These are phyloP conservation scores for Podospora fimiseda DNA, from an alignment of 495 filamentous ascomycete genomes.

Conservation along the genomic window DNA sequence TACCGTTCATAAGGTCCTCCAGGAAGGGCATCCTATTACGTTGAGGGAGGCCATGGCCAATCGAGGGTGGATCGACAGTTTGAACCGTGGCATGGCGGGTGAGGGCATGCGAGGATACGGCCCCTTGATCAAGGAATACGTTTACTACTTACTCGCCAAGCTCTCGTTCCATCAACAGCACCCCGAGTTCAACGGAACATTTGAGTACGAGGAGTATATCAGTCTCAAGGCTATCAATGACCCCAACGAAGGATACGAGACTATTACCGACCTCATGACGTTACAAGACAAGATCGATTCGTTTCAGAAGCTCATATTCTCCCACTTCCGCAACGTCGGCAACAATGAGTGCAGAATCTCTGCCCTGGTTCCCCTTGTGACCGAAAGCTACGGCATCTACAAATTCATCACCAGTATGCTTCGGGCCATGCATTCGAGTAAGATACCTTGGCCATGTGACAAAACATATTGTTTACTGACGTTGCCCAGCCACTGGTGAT, in stretches of 20 bases:
- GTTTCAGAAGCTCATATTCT: constrained; percentile 97
- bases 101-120: constrained; percentile 89
- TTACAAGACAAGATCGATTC: constrained; percentile 96
- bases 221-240: constrained; percentile 97
- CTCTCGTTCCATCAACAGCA: constrained; percentile 91
- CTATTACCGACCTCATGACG: constrained; percentile 91
- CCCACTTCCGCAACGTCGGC: constrained; percentile 80
- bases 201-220: constrained; percentile 99
- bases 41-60: constrained; percentile 86
- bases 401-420: constrained; percentile 95
- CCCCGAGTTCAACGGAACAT: constrained; percentile 96
- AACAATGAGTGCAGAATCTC: constrained; percentile 98
- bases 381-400: constrained; percentile 98
- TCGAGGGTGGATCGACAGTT: constrained; percentile 83
- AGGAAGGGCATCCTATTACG: constrained; percentile 87
- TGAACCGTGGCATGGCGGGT: constrained; percentile 75
- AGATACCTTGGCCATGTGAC: constrained; percentile 23
- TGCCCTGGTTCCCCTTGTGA: constrained; percentile 84
- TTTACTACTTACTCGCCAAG: constrained; percentile 89
- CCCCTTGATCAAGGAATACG: constrained; percentile 89
- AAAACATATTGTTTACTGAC: constrained; percentile 23
- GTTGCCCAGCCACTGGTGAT: constrained; percentile 69
- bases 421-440: constrained; percentile 93
- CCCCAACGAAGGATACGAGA: constrained; percentile 98
- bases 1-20: constrained; percentile 90